A percentile compares a stretch with the other conserved stretches of the same genome.
Evolutionary conservation across 2,329 filamentous ascomycete species (phyloP).

Genomic region (Neoarthrinium moseri): DNA sequence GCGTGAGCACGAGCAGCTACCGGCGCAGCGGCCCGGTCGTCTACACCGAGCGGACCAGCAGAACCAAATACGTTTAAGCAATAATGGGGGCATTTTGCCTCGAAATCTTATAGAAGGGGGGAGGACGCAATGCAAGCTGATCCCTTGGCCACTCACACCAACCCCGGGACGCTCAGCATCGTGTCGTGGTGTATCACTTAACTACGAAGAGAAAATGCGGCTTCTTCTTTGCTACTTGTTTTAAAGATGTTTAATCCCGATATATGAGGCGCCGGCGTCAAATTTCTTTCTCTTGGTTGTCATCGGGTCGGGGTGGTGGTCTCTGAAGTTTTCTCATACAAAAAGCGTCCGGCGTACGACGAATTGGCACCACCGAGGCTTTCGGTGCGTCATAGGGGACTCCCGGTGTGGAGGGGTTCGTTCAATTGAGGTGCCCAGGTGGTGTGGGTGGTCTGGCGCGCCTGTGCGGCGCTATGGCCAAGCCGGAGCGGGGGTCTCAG

Average conservation of each 20-base stretch:
- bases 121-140: too few species aligned
- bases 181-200: too few species aligned
- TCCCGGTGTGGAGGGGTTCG: background rate
- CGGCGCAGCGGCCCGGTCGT: slow-evolving; percentile 33
- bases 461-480: background rate
- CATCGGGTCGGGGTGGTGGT: background rate
- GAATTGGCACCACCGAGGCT: background rate
- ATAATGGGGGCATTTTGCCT: too few species aligned
- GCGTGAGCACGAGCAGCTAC: slow-evolving; percentile 37
- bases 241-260: too few species aligned
- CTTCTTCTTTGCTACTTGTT: too few species aligned
- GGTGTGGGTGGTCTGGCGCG: background rate
- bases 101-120: too few species aligned
- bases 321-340: background rate
- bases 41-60: slow-evolving; percentile 36
- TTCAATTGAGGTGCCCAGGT: too few species aligned
- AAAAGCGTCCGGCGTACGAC: background rate
- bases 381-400: slow-evolving; percentile 4
- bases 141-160: background rate
- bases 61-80: slow-evolving; percentile 27
- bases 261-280: too few species aligned
- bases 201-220: too few species aligned
- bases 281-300: too few species aligned
- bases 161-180: too few species aligned
- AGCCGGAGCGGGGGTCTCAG: too few species aligned